Conservation (phyloP, 257 asterid genomes). For the Thymus quinquecostatus region DNA sequence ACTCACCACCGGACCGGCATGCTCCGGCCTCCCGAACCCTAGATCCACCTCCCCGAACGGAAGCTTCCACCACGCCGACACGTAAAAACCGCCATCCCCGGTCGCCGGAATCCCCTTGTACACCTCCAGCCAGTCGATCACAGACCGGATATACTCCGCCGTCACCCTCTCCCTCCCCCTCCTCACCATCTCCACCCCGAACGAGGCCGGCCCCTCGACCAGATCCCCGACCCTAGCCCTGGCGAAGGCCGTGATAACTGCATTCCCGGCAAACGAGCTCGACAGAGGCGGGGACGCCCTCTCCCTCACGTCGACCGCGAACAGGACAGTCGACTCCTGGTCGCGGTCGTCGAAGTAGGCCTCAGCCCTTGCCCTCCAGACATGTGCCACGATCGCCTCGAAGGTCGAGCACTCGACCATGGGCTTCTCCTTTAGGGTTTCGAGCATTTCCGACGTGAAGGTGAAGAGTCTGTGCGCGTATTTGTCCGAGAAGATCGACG, state of each 20-base stretch:
- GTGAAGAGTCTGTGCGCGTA: neutral
- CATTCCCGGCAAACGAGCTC: neutral
- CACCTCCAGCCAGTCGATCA: constrained; percentile 6
- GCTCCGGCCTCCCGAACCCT: constrained; percentile 13
- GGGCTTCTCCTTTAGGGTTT: neutral
- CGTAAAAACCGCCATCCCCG: neutral
- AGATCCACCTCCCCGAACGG: neutral
- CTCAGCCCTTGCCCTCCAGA: neutral
- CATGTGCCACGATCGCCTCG: constrained; percentile 1
- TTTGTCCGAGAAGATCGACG: neutral
- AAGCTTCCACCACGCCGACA: constrained; percentile 11
- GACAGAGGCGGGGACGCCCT: neutral
- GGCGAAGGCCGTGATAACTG: neutral
- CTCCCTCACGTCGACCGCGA: neutral
- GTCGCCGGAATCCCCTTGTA: constrained; percentile 10
- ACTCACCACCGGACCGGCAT: constrained; percentile 2
- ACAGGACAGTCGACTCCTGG: neutral
- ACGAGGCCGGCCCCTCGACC: neutral
- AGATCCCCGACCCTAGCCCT: neutral
- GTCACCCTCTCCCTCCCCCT: constrained; percentile 12
- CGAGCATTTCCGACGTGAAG: constrained; percentile 1
- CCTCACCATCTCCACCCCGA: constrained; percentile 12
- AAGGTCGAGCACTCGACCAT: neutral
- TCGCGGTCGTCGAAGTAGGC: neutral
- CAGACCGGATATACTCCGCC: constrained; percentile 1